Evolutionary conservation across 2,329 filamentous ascomycete genomes (phyloP).

Genomic region (Aureobasidium sp.): DNA sequence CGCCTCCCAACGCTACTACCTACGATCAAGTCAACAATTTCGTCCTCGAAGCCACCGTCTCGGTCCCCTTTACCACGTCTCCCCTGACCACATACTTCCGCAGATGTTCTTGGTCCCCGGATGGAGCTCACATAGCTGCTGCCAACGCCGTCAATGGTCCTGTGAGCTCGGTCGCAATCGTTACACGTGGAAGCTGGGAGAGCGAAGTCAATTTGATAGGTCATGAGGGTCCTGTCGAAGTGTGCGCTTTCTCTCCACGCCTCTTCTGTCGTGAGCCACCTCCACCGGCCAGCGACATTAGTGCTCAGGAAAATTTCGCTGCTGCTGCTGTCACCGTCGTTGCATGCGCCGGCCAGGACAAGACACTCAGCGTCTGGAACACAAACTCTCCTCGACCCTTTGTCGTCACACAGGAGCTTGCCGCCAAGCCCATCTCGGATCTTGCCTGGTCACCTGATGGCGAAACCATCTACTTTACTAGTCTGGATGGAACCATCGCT

Average conservation of each 20-base stretch:
- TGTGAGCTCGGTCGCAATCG: conserved; percentile 93
- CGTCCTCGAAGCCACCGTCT: conserved; percentile 85
- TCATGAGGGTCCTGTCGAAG: conserved; percentile 93
- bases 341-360: conserved; percentile 93
- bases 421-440: conserved; percentile 88
- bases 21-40: conserved; percentile 98
- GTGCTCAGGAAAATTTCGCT: conserved; percentile 34
- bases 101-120: conserved; percentile 93
- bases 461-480: conserved; percentile 75
- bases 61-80: conserved; percentile 78
- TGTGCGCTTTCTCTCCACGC: conserved; percentile 92
- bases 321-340: conserved; percentile 76
- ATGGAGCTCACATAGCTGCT: conserved; percentile 93
- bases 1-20: conserved; percentile 80
- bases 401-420: conserved; percentile 81
- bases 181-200: conserved; percentile 87
- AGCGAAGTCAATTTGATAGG: conserved; percentile 96
- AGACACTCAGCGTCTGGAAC: conserved; percentile 94
- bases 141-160: conserved; percentile 96
- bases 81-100: conserved; percentile 96
- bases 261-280: conserved; percentile 70
- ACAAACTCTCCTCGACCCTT: conserved; percentile 89
- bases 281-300: conserved; percentile 43
- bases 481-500: conserved; percentile 82
- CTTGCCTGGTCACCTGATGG: conserved; percentile 91